These are phyloP conservation scores for Lepidium didymum DNA, from an alignment of 345 rosid genomes.

Conservation along the genomic window DNA sequence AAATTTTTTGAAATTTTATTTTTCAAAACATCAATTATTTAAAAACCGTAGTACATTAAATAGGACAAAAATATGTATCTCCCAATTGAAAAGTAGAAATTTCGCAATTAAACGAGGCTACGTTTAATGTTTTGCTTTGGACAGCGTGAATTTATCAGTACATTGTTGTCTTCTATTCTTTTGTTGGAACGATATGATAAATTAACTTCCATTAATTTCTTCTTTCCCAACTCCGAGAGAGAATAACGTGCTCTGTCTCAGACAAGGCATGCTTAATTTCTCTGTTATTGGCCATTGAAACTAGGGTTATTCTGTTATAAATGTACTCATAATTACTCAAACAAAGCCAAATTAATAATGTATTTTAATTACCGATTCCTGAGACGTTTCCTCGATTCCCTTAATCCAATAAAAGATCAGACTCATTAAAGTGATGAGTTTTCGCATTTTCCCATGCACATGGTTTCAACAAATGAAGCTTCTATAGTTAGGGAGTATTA, in stretches of 20 bases:
- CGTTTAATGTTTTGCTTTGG: background rate
- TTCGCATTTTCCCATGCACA: conserved; percentile 18
- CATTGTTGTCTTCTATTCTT: conserved; percentile 10
- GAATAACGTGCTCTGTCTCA: conserved; percentile 11
- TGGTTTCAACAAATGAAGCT: conserved; percentile 25
- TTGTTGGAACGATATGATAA: conserved; percentile 9
- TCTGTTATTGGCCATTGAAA: conserved; percentile 28
- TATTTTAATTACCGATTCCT: conserved; percentile 9
- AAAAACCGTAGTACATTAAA: too few species aligned
- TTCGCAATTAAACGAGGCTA: conserved; percentile 8
- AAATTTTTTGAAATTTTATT: too few species aligned
- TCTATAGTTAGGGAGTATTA: background rate
- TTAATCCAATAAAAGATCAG: background rate
- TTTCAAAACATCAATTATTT: too few species aligned
- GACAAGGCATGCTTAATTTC: conserved; percentile 16
- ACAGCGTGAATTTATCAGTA: background rate
- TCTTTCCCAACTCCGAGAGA: conserved; percentile 15
- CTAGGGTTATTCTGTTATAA: conserved; percentile 13
- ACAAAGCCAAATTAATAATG: background rate
- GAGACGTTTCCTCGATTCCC: conserved; percentile 22
- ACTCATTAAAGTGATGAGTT: background rate
- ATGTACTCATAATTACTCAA: background rate
- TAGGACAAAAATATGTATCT: too few species aligned
- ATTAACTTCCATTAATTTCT: background rate
- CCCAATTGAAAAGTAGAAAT: background rate